These are phyloP conservation scores for Xylariaceae sp. DNA, from an alignment of 2,329 filamentous ascomycete genomes.

Conservation along the genomic window DNA sequence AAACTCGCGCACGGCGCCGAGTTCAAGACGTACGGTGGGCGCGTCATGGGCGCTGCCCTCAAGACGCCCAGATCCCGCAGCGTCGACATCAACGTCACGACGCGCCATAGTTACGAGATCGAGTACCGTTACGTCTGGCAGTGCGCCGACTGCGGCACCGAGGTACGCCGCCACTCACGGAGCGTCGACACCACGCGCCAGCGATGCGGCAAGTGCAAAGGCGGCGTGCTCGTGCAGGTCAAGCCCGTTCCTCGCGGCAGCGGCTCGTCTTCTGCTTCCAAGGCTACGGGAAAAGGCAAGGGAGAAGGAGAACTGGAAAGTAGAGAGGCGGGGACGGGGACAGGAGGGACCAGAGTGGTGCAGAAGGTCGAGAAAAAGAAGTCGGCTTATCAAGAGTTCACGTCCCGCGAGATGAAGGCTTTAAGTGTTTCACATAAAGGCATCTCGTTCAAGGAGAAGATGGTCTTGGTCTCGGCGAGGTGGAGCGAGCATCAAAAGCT, in stretches of 20 bases:
- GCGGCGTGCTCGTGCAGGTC: slow-evolving; percentile 70
- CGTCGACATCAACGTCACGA: slow-evolving; percentile 74
- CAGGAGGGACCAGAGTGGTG: slow-evolving; percentile 6
- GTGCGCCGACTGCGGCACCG: slow-evolving; percentile 71
- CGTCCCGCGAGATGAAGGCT: slow-evolving; percentile 37
- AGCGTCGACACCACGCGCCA: slow-evolving; percentile 78
- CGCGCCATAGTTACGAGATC: slow-evolving; percentile 88
- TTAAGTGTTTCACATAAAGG: slow-evolving; percentile 37
- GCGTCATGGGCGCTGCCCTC: slow-evolving; percentile 61
- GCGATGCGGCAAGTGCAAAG: slow-evolving; percentile 79
- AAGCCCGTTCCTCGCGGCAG: slow-evolving; percentile 73
- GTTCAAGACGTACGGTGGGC: slow-evolving; percentile 78
- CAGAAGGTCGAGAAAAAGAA: slow-evolving; percentile 34
- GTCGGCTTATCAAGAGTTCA: slow-evolving; percentile 46
- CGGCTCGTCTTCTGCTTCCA: not conserved
- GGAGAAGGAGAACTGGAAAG: slow-evolving; percentile 36
- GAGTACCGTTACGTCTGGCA: slow-evolving; percentile 92
- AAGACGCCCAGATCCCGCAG: slow-evolving; percentile 15
- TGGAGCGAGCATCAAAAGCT: slow-evolving; percentile 71
- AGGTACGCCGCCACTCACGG: slow-evolving; percentile 85
- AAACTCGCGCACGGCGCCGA: slow-evolving; percentile 82
- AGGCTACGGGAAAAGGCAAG: slow-evolving; percentile 15
- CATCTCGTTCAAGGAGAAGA: slow-evolving; percentile 68
- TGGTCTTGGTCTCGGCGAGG: slow-evolving; percentile 66
- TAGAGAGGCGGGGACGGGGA: not conserved